A percentile compares a stretch with the other conserved stretches of the same genome.
These are phyloP conservation scores for Pezizomycotina sp. DNA, from an alignment of 2,329 filamentous ascomycete genomes.

Conservation along the genomic window DNA sequence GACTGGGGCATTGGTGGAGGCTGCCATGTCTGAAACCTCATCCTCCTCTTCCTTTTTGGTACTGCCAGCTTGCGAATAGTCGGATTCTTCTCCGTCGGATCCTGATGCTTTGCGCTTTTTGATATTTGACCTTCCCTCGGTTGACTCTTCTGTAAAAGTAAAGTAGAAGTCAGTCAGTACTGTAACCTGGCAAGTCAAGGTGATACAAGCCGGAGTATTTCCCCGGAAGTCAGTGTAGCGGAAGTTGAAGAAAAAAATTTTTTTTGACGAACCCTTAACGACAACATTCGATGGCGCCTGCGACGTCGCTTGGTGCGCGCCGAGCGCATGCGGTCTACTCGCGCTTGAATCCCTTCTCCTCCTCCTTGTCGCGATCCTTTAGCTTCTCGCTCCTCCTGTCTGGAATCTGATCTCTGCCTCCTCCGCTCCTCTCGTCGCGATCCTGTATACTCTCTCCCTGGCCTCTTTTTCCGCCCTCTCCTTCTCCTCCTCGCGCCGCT, in stretches of 20 bases:
- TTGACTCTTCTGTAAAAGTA: conserved; percentile 8
- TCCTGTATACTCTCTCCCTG: conserved; percentile 9
- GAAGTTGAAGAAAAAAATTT: neutral
- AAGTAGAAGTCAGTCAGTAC: conserved; percentile 1
- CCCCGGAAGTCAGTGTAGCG: neutral
- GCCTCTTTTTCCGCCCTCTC: conserved; percentile 14
- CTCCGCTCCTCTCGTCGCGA: neutral
- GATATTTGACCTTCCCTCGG: conserved; percentile 20
- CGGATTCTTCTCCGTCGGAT: conserved; percentile 18
- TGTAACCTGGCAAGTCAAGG: conserved; percentile 1
- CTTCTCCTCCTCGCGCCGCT: conserved; percentile 10
- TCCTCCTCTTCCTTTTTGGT: conserved; percentile 18
- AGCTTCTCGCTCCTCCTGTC: conserved; percentile 16
- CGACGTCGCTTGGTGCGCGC: conserved; percentile 22
- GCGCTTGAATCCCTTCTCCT: conserved; percentile 20
- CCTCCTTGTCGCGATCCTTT: conserved; percentile 22
- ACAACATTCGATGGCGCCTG: conserved; percentile 20
- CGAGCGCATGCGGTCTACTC: conserved; percentile 23
- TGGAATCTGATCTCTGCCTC: neutral
- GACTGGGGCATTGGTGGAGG: conserved; percentile 19
- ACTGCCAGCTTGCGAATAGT: conserved; percentile 18
- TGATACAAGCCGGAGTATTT: conserved; percentile 2
- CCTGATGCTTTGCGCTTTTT: conserved; percentile 21
- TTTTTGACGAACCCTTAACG: conserved; percentile 19
- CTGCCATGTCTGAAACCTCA: conserved; percentile 21